Percentiles rank a stretch among this genome's conserved stretches.
Conservation (phyloP, 2,329 filamentous ascomycete genomes). For the Ascochyta lentis region DNA sequence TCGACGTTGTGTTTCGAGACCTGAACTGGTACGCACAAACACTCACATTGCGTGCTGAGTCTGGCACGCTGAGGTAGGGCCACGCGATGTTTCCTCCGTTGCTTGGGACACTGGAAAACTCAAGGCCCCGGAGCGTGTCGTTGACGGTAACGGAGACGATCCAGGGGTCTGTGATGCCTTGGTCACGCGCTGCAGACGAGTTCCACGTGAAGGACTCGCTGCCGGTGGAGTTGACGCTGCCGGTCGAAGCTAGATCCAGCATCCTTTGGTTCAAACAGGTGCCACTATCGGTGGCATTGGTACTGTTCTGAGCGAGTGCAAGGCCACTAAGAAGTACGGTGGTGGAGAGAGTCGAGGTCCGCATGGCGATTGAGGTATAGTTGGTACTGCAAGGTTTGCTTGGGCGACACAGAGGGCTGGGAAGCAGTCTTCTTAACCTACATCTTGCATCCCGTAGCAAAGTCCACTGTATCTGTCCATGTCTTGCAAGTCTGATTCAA, state of each 20-base stretch:
- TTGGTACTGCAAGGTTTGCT: neutral
- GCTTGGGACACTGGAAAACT: neutral
- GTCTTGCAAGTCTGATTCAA: no score
- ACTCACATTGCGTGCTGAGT: neutral
- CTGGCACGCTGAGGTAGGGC: neutral
- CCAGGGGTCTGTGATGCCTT: neutral
- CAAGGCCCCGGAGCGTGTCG: neutral
- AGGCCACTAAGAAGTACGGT: neutral
- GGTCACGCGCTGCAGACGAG: neutral
- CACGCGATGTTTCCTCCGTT: neutral
- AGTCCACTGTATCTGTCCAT: no score
- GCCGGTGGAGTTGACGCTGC: neutral
- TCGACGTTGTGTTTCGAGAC: neutral
- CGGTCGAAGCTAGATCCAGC: neutral
- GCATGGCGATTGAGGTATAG: neutral
- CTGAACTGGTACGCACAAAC: neutral
- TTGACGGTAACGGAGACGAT: neutral
- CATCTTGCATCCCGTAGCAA: no score
- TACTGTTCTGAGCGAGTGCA: neutral
- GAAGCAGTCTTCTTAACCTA: no score
- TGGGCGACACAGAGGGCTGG: no score
- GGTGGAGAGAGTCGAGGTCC: neutral
- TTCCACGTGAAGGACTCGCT: neutral
- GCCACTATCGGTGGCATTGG: neutral
- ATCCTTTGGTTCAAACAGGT: neutral